Conservation (phyloP, 176 grass and related monocot species). For the Cocos nucifera region DNA sequence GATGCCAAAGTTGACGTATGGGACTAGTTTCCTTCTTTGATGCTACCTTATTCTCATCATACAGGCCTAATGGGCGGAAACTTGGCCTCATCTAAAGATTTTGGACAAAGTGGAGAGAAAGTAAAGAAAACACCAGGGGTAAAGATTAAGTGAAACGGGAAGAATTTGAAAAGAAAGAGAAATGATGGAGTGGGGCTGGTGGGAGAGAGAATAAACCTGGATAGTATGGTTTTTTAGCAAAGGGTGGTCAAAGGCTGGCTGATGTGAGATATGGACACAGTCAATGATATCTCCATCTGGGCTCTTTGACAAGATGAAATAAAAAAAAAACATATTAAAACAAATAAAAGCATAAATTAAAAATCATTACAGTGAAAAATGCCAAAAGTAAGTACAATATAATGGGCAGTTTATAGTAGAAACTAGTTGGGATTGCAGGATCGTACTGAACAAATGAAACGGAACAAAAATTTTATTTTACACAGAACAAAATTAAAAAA, state of each 20-base stretch:
- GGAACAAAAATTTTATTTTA: too few species aligned
- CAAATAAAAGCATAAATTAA: too few species aligned
- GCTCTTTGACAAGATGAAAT: slow-evolving; percentile 25
- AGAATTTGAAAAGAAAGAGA: background rate
- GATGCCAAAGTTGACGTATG: slow-evolving; percentile 48
- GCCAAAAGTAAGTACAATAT: too few species aligned
- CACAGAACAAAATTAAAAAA: too few species aligned
- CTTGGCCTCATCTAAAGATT: background rate
- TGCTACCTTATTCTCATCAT: slow-evolving; percentile 9
- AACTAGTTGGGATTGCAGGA: too few species aligned
- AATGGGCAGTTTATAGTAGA: too few species aligned
- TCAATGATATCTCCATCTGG: slow-evolving; percentile 64
- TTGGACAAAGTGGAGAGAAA: background rate
- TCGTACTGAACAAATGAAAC: too few species aligned
- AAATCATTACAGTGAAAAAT: too few species aligned
- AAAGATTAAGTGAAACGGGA: background rate
- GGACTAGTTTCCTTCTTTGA: slow-evolving; percentile 15
- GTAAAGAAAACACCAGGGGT: slow-evolving; percentile 1
- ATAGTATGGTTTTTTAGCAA: background rate
- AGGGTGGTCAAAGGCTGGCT: slow-evolving; percentile 17
- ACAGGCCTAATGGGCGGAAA: background rate
- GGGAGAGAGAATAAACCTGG: too few species aligned
- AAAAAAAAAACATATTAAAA: too few species aligned
- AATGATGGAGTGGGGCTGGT: background rate
- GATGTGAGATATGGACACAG: slow-evolving; percentile 15